These are phyloP conservation scores for Primulina tabacum DNA, from an alignment of 257 asterid genomes.

Conservation along the genomic window DNA sequence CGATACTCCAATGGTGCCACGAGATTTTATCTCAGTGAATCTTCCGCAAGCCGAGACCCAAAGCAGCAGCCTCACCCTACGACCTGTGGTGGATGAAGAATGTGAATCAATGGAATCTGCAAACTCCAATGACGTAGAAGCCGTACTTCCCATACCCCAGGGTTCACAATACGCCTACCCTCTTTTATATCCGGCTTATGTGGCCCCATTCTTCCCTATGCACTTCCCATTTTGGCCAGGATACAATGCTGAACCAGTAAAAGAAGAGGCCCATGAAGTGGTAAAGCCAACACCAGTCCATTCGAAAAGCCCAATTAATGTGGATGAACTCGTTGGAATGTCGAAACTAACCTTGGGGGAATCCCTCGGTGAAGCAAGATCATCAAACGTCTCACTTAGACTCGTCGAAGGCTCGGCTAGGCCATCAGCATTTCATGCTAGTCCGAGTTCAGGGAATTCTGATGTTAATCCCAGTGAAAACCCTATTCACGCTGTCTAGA, in stretches of 20 bases:
- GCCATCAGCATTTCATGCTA: conserved; percentile 97
- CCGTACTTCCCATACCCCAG: conserved; percentile 40
- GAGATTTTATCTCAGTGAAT: conserved; percentile 56
- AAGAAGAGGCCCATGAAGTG: conserved; percentile 74
- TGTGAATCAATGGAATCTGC: conserved; percentile 87
- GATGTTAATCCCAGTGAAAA: conserved; percentile 62
- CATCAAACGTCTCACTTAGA: conserved; percentile 58
- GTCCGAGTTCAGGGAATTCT: conserved; percentile 54
- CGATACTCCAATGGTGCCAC: conserved; percentile 53
- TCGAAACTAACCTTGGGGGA: conserved; percentile 87
- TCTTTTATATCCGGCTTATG: conserved; percentile 70
- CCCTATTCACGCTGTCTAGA: conserved; percentile 73
- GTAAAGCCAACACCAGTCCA: conserved; percentile 96
- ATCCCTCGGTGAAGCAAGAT: conserved; percentile 52
- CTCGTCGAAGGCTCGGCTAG: conserved; percentile 74
- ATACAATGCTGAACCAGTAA: conserved; percentile 49
- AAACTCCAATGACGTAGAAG: conserved; percentile 62
- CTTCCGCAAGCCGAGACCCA: conserved; percentile 46
- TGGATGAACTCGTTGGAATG: conserved; percentile 88
- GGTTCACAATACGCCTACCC: conserved; percentile 67
- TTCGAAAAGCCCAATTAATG: conserved; percentile 77
- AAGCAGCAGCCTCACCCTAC: conserved; percentile 37
- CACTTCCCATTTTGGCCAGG: conserved; percentile 75
- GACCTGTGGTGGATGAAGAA: conserved; percentile 68
- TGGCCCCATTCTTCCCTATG: conserved; percentile 65